Evolutionary conservation across 495 filamentous ascomycete species (phyloP).

Genomic region (Penicillium fimorum): DNA sequence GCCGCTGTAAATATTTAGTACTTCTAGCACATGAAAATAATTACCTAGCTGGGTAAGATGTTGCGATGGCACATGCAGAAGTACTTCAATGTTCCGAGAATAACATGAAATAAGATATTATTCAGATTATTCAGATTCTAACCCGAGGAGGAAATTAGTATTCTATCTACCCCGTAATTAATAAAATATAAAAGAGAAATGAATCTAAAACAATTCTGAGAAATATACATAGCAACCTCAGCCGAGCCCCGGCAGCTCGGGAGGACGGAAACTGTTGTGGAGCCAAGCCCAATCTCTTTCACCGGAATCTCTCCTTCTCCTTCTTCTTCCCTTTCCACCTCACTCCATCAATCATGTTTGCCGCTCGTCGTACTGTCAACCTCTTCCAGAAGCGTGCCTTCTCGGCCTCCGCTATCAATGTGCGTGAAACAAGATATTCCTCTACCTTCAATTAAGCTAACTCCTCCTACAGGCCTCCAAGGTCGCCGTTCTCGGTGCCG

Average conservation of each 20-base stretch:
- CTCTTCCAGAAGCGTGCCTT: slow-evolving; percentile 84
- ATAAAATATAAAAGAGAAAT: not conserved
- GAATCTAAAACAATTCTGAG: not conserved
- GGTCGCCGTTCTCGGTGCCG: slow-evolving; percentile 93
- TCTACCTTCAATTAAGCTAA: slow-evolving; percentile 6
- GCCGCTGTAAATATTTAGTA: not conserved
- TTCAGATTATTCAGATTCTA: not conserved
- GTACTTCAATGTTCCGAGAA: not conserved
- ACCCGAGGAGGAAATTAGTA: not conserved
- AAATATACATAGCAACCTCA: not conserved
- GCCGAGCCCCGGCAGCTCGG: slow-evolving; percentile 23
- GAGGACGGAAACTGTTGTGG: slow-evolving; percentile 25
- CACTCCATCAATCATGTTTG: slow-evolving; percentile 60
- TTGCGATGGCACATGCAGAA: slow-evolving; percentile 1
- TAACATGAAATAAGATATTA: not conserved
- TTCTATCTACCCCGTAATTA: too few relatives aligned
- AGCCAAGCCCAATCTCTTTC: slow-evolving; percentile 20
- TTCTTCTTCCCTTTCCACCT: slow-evolving; percentile 20
- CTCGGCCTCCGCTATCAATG: slow-evolving; percentile 87
- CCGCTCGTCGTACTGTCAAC: slow-evolving; percentile 67
- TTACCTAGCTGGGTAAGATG: not conserved
- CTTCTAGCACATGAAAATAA: not conserved
- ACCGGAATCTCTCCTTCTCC: slow-evolving; percentile 22
- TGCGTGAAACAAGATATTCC: slow-evolving; percentile 43
- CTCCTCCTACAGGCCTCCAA: slow-evolving; percentile 73